These are phyloP conservation scores for Diaporthe ilicicola DNA, from an alignment of 2,329 filamentous ascomycete species.

Conservation along the genomic window DNA sequence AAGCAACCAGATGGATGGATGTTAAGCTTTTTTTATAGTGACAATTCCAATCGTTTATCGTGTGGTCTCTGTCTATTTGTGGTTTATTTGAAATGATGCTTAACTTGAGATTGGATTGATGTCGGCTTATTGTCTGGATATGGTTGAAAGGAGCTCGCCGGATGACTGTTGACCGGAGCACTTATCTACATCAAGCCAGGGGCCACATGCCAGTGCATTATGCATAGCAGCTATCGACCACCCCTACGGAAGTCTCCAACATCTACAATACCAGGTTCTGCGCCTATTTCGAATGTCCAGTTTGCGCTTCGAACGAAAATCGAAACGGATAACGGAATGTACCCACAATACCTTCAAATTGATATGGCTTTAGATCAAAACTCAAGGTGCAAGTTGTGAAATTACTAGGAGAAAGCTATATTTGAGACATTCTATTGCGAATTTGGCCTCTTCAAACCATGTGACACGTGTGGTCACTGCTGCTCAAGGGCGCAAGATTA, in stretches of 20 bases:
- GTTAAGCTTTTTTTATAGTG: not conserved
- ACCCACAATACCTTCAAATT: too few relatives aligned
- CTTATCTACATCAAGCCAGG: not conserved
- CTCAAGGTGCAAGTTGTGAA: not conserved
- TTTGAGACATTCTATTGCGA: not conserved
- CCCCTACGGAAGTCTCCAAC: not conserved
- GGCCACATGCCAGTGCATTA: not conserved
- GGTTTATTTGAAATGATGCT: not conserved
- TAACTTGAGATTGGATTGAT: not conserved
- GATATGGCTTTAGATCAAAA: too few relatives aligned
- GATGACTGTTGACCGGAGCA: conserved; percentile 10
- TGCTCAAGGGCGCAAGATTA: not conserved
- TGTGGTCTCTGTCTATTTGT: not conserved
- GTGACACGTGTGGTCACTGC: not conserved
- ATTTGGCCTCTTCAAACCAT: too few relatives aligned
- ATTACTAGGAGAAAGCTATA: not conserved
- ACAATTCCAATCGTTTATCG: not conserved
- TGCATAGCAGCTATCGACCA: not conserved
- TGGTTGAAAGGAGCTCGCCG: not conserved
- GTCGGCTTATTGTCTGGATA: not conserved
- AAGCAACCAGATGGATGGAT: too few relatives aligned
- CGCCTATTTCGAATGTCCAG: not conserved
- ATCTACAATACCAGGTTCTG: not conserved
- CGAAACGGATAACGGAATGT: not conserved
- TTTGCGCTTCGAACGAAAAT: not conserved